Conservation (phyloP, 2,329 filamentous ascomycete species). For the Clonostachys solani region DNA sequence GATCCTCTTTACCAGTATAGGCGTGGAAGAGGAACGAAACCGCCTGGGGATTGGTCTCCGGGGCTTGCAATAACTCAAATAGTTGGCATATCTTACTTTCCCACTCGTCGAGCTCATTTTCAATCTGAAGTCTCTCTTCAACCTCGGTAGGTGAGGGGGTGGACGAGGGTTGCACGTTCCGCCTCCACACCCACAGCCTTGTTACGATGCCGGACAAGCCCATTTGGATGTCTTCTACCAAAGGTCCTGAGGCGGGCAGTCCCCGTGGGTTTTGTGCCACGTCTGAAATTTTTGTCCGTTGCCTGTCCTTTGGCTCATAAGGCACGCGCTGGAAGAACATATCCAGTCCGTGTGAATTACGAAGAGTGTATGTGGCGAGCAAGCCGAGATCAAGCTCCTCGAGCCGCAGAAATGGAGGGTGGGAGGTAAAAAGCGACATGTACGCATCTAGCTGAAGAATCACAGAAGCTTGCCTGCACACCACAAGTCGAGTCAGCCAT, state of each 20-base stretch:
- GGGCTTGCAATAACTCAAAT: conserved; percentile 14
- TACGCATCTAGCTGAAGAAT: conserved; percentile 33
- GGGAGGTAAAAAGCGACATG: conserved; percentile 21
- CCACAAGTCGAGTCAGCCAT: conserved; percentile 25
- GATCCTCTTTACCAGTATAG: conserved; percentile 20
- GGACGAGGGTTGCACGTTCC: conserved; percentile 17
- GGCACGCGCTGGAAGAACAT: conserved; percentile 25
- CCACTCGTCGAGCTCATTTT: conserved; percentile 17
- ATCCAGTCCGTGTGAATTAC: conserved; percentile 29
- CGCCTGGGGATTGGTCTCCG: neutral
- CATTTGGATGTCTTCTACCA: conserved; percentile 26
- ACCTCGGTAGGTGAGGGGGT: conserved; percentile 20
- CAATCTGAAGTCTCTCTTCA: conserved; percentile 27
- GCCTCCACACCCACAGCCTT: conserved; percentile 27
- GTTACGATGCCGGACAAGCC: conserved; percentile 20
- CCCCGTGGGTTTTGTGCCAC: conserved; percentile 17
- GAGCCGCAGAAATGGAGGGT: conserved; percentile 21
- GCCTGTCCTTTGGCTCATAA: conserved; percentile 22
- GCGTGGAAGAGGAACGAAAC: conserved; percentile 12
- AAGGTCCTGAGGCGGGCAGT: conserved; percentile 13
- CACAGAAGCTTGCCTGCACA: conserved; percentile 25
- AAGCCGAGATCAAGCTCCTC: conserved; percentile 31
- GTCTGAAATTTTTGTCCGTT: conserved; percentile 19
- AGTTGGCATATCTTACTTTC: conserved; percentile 8
- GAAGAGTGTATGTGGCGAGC: conserved; percentile 23